These are phyloP conservation scores for Teratosphaeria destructans DNA, from an alignment of 2,329 filamentous ascomycete genomes.

Conservation along the genomic window DNA sequence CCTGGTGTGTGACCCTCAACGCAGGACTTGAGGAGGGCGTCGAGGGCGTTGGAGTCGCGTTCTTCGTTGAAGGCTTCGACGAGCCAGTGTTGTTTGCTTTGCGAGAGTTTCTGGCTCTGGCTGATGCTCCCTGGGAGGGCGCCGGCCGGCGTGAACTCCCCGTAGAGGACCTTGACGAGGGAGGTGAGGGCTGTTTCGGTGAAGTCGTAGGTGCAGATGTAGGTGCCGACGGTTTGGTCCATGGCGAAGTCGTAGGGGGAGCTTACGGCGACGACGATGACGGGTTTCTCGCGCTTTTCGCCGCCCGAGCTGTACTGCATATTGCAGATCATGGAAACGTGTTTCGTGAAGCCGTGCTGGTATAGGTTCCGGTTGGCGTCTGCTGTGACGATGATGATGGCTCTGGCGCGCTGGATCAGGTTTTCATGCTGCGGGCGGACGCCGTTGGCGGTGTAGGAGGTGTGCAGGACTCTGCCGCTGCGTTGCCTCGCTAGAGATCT, in stretches of 20 bases:
- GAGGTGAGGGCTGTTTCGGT: constrained; percentile 84
- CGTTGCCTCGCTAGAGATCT: constrained; percentile 76
- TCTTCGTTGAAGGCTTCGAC: constrained; percentile 79
- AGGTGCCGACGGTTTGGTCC: constrained; percentile 81
- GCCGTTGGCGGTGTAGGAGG: constrained; percentile 89
- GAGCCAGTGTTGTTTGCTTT: constrained; percentile 89
- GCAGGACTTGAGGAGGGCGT: constrained; percentile 62
- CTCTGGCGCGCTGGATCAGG: constrained; percentile 75
- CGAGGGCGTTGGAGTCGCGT: constrained; percentile 61
- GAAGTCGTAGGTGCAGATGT: constrained; percentile 92
- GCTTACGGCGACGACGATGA: constrained; percentile 86
- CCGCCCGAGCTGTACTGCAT: constrained; percentile 62
- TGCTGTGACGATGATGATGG: constrained; percentile 82
- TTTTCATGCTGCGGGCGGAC: constrained; percentile 89
- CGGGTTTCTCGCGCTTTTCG: constrained; percentile 65
- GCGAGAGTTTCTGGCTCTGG: constrained; percentile 76
- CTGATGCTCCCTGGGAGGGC: constrained; percentile 61
- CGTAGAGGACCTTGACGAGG: constrained; percentile 72
- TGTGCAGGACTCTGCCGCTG: constrained; percentile 79
- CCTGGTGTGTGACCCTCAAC: constrained; percentile 56
- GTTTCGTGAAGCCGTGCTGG: constrained; percentile 89
- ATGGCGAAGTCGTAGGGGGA: constrained; percentile 95
- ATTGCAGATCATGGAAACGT: constrained; percentile 90
- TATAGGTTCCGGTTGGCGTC: constrained; percentile 92
- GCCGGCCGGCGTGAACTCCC: constrained; percentile 53